phyloP scores from a whole-genome alignment of 2,329 filamentous ascomycete genomes.

The Ampelomyces quisqualis region DNA sequence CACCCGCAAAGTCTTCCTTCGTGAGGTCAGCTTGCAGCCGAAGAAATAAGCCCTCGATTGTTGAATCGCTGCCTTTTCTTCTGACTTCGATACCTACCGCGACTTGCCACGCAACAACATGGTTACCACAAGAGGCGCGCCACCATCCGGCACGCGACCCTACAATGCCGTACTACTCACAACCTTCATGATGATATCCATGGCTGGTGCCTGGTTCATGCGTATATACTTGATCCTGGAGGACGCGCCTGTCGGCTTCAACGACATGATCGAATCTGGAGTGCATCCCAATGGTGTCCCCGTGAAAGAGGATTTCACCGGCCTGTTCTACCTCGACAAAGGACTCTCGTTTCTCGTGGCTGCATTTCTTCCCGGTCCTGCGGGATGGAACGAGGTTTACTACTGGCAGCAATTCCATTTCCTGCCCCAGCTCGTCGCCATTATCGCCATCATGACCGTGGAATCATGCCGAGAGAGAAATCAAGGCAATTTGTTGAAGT shows the following conservation, averaged over 20 bases:
- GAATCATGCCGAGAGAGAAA: constrained; percentile 21
- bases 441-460: constrained; percentile 14
- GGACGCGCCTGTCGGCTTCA: constrained; percentile 9
- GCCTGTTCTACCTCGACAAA: constrained; percentile 11
- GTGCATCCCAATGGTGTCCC: constrained; percentile 12
- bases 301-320: constrained; percentile 17
- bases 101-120: constrained; percentile 6
- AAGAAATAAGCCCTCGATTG: too few relatives aligned
- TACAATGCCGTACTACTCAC: constrained; percentile 12
- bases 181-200: constrained; percentile 2
- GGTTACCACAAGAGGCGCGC: constrained; percentile 5
- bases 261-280: constrained; percentile 2
- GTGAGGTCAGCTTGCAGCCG: not conserved
- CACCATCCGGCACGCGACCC: constrained; percentile 5
- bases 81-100: too few relatives aligned
- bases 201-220: constrained; percentile 14
- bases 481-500: constrained; percentile 17
- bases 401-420: constrained; percentile 24
- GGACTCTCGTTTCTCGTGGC: constrained; percentile 12
- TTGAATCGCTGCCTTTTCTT: too few relatives aligned
- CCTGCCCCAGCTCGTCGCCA: constrained; percentile 7
- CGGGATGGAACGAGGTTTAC: constrained; percentile 13
- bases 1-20: not conserved
- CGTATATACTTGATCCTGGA: constrained; percentile 9
- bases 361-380: constrained; percentile 14